Evolutionary conservation across 768 basidiomycete species (phyloP).

Genomic region (Cyclocybe cylindracea): DNA sequence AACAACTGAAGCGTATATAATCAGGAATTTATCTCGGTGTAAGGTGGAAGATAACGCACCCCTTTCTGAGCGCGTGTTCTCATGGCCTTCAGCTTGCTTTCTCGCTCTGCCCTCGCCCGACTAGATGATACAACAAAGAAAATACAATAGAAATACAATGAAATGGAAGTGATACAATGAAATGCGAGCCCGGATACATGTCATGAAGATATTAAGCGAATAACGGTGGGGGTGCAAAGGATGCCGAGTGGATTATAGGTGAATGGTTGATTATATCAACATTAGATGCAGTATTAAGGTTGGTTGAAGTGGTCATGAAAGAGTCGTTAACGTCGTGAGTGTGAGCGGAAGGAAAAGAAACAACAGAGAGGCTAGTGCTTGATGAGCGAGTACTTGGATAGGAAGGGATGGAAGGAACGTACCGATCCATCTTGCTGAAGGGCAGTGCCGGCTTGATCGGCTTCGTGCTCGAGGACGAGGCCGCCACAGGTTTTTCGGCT

Average conservation of each 20-base stretch:
- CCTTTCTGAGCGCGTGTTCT: constrained; percentile 75
- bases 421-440: constrained; percentile 67
- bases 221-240: constrained; percentile 29
- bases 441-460: constrained; percentile 21
- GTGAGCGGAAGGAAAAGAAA: constrained; percentile 13
- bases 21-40: not conserved
- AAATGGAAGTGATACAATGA: not conserved
- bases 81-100: constrained; percentile 71
- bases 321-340: constrained; percentile 6
- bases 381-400: constrained; percentile 60
- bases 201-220: constrained; percentile 18
- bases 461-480: constrained; percentile 18
- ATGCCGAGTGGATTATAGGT: constrained; percentile 38
- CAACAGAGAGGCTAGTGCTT: constrained; percentile 50
- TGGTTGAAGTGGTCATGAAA: constrained; percentile 15
- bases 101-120: constrained; percentile 74
- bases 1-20: constrained; percentile 40
- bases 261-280: constrained; percentile 36
- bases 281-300: constrained; percentile 20
- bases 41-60: constrained; percentile 39
- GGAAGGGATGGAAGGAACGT: constrained; percentile 34
- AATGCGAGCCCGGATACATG: constrained; percentile 23
- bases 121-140: constrained; percentile 34
- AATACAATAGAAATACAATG: constrained; percentile 18
- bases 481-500: constrained; percentile 10